Percentiles rank a stretch among this genome's conserved stretches.
Evolutionary conservation across 1,139 yeast genomes (phyloP).

Genomic region (Kodamaea sp.): DNA sequence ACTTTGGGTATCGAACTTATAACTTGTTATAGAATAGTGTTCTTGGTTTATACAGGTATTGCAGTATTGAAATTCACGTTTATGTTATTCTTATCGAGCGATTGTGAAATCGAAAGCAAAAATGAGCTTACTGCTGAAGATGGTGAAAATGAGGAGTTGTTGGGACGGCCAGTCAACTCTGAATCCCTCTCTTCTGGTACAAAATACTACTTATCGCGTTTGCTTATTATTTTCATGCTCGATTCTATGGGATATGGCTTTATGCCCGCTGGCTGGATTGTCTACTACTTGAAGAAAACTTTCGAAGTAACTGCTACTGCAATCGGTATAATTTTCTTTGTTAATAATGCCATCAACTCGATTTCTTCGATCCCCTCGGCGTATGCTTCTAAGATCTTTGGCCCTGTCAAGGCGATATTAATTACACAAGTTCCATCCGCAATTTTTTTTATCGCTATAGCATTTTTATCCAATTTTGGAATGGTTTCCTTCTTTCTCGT

Average conservation of each 20-base stretch:
- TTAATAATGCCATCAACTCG: constrained; percentile 57
- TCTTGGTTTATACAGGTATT: constrained; percentile 52
- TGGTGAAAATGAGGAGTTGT: constrained; percentile 7
- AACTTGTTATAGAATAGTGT: constrained; percentile 55
- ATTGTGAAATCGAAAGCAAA: constrained; percentile 46
- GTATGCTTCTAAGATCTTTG: constrained; percentile 58
- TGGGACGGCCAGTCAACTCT: constrained; percentile 2
- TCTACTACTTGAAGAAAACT: constrained; percentile 60
- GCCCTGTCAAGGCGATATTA: constrained; percentile 76
- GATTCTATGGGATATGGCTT: constrained; percentile 88
- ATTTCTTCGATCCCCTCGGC: constrained; percentile 70
- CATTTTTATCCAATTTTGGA: constrained; percentile 21
- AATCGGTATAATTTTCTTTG: constrained; percentile 54
- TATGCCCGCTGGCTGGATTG: constrained; percentile 85
- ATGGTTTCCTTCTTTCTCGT: constrained; percentile 51
- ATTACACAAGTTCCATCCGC: constrained; percentile 81
- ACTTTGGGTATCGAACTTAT: constrained; percentile 27
- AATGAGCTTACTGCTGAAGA: constrained; percentile 1
- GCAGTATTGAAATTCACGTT: constrained; percentile 54
- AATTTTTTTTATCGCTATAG: constrained; percentile 43
- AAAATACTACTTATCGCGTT: constrained; percentile 32
- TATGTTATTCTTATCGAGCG: constrained; percentile 50
- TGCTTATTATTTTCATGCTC: constrained; percentile 55
- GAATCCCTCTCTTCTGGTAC: constrained; percentile 32
- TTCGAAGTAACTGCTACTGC: constrained; percentile 41